Percentiles rank a stretch among this genome's conserved stretches.
phyloP scores from a whole-genome alignment of 202 grass and related monocot genomes.

The Brachypodium distachyon region DNA sequence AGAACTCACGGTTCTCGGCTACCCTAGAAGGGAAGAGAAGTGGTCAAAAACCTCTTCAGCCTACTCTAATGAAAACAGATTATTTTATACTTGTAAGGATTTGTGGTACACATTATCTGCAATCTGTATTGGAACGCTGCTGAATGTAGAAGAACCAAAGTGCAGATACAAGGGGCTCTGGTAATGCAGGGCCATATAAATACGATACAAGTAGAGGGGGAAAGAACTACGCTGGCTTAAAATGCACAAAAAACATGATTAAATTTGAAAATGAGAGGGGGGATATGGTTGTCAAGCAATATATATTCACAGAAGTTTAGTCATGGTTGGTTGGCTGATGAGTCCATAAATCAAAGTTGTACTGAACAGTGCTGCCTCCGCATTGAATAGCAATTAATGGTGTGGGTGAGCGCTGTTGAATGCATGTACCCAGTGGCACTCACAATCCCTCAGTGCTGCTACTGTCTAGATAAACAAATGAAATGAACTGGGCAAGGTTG shows the following conservation, averaged over 20 bases:
- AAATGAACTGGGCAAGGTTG: conserved; percentile 5
- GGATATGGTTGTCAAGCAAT: background rate
- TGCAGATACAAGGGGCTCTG: background rate
- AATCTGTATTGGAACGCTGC: background rate
- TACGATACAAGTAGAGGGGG: background rate
- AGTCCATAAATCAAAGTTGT: conserved; percentile 28
- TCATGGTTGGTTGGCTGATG: conserved; percentile 38
- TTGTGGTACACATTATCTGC: background rate
- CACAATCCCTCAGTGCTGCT: background rate
- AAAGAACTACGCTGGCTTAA: background rate
- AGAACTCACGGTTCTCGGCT: no score
- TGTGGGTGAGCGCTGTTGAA: conserved; percentile 31
- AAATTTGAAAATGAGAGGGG: background rate
- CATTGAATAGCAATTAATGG: conserved; percentile 39
- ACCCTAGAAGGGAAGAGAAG: no score
- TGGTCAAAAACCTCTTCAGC: no score
- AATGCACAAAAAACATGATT: background rate
- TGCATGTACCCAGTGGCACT: background rate
- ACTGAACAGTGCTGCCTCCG: conserved; percentile 6
- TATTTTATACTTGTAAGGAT: no score
- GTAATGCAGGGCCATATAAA: background rate
- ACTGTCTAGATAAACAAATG: conserved; percentile 34
- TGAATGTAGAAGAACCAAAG: background rate
- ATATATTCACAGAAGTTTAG: conserved; percentile 19
- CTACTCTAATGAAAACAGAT: no score